Evolutionary conservation across 1,139 yeast species (phyloP).

Genomic region (Scheffersomyces cryptocercus): DNA sequence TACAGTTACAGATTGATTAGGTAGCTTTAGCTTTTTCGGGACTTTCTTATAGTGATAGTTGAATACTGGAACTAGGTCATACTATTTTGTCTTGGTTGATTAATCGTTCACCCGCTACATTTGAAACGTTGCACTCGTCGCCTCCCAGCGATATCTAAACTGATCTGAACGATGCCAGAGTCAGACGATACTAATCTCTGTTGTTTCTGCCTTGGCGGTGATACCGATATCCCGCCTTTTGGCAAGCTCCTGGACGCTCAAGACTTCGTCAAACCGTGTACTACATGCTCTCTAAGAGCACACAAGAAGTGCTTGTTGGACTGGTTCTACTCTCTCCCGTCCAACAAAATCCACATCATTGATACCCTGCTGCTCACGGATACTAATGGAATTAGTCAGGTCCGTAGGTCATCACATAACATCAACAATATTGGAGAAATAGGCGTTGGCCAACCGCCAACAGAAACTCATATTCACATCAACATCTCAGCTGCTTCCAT

Average conservation of each 20-base stretch:
- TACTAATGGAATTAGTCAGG: constrained; percentile 1
- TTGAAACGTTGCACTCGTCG: too few species aligned
- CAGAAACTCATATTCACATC: constrained; percentile 14
- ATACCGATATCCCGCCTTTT: constrained; percentile 43
- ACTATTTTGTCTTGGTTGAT: too few species aligned
- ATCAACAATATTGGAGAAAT: constrained; percentile 1
- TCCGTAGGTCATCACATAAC: constrained; percentile 1
- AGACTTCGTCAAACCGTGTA: constrained; percentile 43
- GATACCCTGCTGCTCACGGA: constrained; percentile 13
- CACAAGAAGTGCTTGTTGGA: constrained; percentile 46
- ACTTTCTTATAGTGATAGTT: too few species aligned
- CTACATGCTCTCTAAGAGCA: constrained; percentile 37
- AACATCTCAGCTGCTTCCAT: constrained; percentile 20
- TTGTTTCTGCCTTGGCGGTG: constrained; percentile 45
- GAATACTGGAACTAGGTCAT: too few species aligned
- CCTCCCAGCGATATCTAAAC: too few species aligned
- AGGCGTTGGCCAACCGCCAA: constrained; percentile 17
- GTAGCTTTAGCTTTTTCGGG: too few species aligned
- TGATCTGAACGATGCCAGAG: too few species aligned
- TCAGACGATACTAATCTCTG: constrained; percentile 17
- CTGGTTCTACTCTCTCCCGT: constrained; percentile 44
- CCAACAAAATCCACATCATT: constrained; percentile 28
- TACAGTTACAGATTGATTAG: too few species aligned
- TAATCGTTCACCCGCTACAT: too few species aligned
- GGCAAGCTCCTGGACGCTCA: constrained; percentile 39